These are phyloP conservation scores for Pseudonitzschia pungens DNA, from an alignment of 108 stramenopile genomes.

Conservation along the genomic window DNA sequence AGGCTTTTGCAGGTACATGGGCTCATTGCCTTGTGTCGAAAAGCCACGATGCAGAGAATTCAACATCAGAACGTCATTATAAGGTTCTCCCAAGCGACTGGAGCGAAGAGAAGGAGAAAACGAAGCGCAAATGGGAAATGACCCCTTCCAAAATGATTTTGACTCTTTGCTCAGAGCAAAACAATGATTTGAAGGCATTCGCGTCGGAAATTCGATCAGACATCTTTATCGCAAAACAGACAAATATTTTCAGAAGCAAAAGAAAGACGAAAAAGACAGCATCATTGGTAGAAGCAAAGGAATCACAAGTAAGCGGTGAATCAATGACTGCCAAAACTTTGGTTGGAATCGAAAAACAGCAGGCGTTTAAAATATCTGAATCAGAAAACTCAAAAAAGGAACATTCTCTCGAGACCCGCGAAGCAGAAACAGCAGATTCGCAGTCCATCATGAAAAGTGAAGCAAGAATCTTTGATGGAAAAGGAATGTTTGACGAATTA, in stretches of 20 bases:
- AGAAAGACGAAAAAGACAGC: conserved; percentile 18
- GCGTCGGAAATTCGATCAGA: conserved; percentile 26
- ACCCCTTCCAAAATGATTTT: conserved; percentile 26
- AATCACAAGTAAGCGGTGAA: background rate
- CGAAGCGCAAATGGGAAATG: conserved; percentile 39
- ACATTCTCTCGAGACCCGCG: too few relatives aligned
- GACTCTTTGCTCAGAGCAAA: conserved; percentile 22
- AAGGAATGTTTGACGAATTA: background rate
- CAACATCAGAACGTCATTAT: conserved; percentile 18
- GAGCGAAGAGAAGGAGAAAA: conserved; percentile 19
- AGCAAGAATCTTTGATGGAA: background rate
- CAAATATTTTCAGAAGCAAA: conserved; percentile 17
- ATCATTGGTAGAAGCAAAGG: background rate
- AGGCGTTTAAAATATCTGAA: too few relatives aligned
- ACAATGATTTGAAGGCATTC: conserved; percentile 22
- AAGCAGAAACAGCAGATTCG: background rate
- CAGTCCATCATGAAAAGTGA: background rate
- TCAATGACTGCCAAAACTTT: background rate
- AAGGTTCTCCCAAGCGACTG: conserved; percentile 33
- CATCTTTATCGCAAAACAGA: conserved; percentile 11
- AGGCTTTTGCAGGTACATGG: conserved; percentile 62
- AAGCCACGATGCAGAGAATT: conserved; percentile 18
- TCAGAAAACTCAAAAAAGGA: too few relatives aligned
- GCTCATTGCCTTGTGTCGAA: conserved; percentile 37
- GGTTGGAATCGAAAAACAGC: background rate